These are phyloP conservation scores for Nitzschia sp. DNA, from an alignment of 108 stramenopile species.

Conservation along the genomic window DNA sequence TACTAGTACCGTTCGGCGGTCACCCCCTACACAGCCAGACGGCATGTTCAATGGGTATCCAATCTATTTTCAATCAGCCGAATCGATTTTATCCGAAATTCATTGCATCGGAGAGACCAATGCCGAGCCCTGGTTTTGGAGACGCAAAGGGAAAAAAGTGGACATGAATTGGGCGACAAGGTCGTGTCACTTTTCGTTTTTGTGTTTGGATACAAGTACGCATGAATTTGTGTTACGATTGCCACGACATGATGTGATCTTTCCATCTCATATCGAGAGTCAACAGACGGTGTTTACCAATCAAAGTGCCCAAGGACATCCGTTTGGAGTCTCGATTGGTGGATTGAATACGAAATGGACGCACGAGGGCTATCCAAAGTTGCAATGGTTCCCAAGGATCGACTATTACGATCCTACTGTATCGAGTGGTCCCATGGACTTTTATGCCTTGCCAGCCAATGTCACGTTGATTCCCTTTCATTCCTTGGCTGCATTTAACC, in stretches of 20 bases:
- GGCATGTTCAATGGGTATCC: conserved; percentile 46
- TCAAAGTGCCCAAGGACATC: conserved; percentile 1
- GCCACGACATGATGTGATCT: not conserved
- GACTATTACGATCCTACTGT: not conserved
- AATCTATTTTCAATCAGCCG: conserved; percentile 17
- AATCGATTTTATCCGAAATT: conserved; percentile 23
- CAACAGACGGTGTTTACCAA: conserved; percentile 18
- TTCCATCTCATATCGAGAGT: conserved; percentile 3
- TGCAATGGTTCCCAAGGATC: conserved; percentile 55
- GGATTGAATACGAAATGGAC: conserved; percentile 67
- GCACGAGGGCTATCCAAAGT: conserved; percentile 18
- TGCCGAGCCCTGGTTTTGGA: not conserved
- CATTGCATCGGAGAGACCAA: conserved; percentile 51
- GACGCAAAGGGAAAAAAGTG: not conserved
- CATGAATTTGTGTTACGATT: conserved; percentile 22
- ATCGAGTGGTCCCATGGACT: not conserved
- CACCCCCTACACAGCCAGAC: conserved; percentile 4
- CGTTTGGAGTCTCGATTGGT: conserved; percentile 44
- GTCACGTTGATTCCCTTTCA: conserved; percentile 60
- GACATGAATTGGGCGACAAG: conserved; percentile 35
- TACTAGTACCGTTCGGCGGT: not conserved
- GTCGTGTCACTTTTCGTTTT: conserved; percentile 39
- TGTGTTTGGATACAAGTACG: conserved; percentile 28
- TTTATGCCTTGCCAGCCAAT: conserved; percentile 39
- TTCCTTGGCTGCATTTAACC: conserved; percentile 54